Base-by-base conservation (phyloP, 768 basidiomycete genomes). In the Nidularia pulvinata region DNA sequence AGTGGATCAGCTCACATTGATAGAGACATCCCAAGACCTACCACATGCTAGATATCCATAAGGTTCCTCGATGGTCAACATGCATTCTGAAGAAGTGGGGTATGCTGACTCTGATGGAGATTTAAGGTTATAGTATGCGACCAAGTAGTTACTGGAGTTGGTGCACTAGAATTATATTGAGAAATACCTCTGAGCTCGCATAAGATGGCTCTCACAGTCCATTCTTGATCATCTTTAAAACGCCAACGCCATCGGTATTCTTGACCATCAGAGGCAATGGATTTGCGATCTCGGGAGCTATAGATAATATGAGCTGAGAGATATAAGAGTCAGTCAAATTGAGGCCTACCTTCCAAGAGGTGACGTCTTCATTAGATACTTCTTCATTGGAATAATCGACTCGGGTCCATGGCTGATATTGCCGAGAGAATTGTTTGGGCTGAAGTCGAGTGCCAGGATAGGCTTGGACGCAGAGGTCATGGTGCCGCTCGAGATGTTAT, bases 41-140 rank as follows among this genome's bases (percentile, higher is more conserved):
- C 88, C 88, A 52, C 73, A 72, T 33, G 80, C 81, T 42, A 88
- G 70, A 49, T 82, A 71, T 2, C 73, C 75, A 50, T 78, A 88
- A 5, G 73, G 70, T 58, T 88, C 88, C 42, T 86, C 84, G 16
- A 89, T 74, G 32, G 80, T 84, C 46, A 89, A 67, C 69, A 81
- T 79, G 54, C 82, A 83, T n/a, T n/a, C n/a, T n/a, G n/a, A n/a
- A n/a, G 84, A 85, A 45, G 69, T 62, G 1, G 42, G 46, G 56
- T 86, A 86, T 14, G 71, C 72, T 3, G 84, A 81, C 59, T 86
- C 85, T 32, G 79, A 81, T 0, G 76, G 66, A 13, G 72, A 61
- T 56, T 83, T 85, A 48, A 84, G 73, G 61, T 74, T 76, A 64
- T 89, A 89, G 59, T 78, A 80, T 0, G 88, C 83, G 16, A 89